phyloP scores from a whole-genome alignment of 495 filamentous ascomycete genomes.

The Tetracladium setigerum region DNA sequence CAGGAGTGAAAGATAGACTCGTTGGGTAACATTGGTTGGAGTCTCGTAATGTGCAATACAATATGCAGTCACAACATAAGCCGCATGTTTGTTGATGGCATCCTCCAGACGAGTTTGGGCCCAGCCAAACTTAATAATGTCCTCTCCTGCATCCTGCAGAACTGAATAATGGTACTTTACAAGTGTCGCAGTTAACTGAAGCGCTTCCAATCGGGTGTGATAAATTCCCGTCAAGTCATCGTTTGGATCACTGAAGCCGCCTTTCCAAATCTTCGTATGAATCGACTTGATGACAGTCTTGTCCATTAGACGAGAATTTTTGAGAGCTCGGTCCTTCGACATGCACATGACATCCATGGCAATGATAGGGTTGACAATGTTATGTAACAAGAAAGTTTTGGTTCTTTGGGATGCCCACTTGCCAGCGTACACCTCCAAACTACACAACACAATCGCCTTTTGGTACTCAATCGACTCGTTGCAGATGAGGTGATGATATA shows the following conservation, averaged over 20 bases:
- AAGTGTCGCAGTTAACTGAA: constrained; percentile 91
- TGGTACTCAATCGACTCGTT: constrained; percentile 85
- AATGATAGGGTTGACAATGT: constrained; percentile 92
- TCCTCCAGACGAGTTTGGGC: constrained; percentile 98
- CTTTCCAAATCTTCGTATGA: constrained; percentile 89
- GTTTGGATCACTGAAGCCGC: constrained; percentile 70
- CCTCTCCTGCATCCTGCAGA: constrained; percentile 85
- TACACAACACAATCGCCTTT: constrained; percentile 73
- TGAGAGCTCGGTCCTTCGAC: constrained; percentile 39
- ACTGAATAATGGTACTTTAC: constrained; percentile 86
- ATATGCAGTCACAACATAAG: constrained; percentile 93
- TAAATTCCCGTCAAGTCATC: constrained; percentile 88
- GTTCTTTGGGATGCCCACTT: constrained; percentile 72
- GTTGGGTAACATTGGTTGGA: constrained; percentile 87
- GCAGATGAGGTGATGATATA: constrained; percentile 78
- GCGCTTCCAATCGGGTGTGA: constrained; percentile 89
- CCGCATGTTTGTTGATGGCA: constrained; percentile 97
- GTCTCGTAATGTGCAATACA: constrained; percentile 98
- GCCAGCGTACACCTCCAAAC: constrained; percentile 79
- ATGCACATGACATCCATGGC: constrained; percentile 91
- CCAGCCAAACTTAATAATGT: constrained; percentile 99
- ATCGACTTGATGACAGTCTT: constrained; percentile 83
- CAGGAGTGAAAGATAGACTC: constrained; percentile 85
- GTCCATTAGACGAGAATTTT: constrained; percentile 71
- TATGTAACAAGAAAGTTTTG: constrained; percentile 86